phyloP scores from a whole-genome alignment of 257 asterid genomes.

The Prunella vulgaris region DNA sequence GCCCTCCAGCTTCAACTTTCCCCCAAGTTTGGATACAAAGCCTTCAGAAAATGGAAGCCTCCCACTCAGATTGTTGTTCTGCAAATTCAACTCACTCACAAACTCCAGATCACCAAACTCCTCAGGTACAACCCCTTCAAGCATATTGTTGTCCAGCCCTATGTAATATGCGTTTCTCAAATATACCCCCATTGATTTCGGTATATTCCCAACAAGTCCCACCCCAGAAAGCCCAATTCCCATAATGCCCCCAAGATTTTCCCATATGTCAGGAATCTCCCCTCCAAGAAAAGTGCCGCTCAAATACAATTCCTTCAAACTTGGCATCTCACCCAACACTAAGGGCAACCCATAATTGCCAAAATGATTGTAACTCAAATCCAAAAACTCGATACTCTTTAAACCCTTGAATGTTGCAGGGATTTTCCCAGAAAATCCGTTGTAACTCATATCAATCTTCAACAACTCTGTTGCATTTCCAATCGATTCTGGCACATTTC shows the following conservation, averaged over 20 bases:
- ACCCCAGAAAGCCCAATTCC: slow-evolving; percentile 57
- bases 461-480: slow-evolving; percentile 45
- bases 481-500: slow-evolving; percentile 41
- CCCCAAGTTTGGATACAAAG: slow-evolving; percentile 54
- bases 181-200: slow-evolving; percentile 55
- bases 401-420: slow-evolving; percentile 45
- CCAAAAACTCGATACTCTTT: slow-evolving; percentile 54
- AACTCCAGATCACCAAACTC: slow-evolving; percentile 55
- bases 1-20: slow-evolving; percentile 75
- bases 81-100: slow-evolving; percentile 65
- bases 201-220: slow-evolving; percentile 71
- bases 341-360: slow-evolving; percentile 53
- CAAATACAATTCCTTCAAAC: slow-evolving; percentile 62
- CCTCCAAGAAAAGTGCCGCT: slow-evolving; percentile 73
- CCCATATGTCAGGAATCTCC: slow-evolving; percentile 75
- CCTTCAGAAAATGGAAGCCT: slow-evolving; percentile 61
- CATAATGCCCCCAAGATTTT: slow-evolving; percentile 42
- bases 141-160: slow-evolving; percentile 68
- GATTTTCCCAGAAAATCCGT: slow-evolving; percentile 53
- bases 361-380: slow-evolving; percentile 56
- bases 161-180: slow-evolving; percentile 47
- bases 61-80: slow-evolving; percentile 73
- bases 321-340: slow-evolving; percentile 46
- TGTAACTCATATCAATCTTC: slow-evolving; percentile 68
- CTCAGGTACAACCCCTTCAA: slow-evolving; percentile 63